Percentiles rank a stretch among this genome's conserved stretches.
Evolutionary conservation across 768 basidiomycete species (phyloP).

Genomic region (Kwoniella pini): DNA sequence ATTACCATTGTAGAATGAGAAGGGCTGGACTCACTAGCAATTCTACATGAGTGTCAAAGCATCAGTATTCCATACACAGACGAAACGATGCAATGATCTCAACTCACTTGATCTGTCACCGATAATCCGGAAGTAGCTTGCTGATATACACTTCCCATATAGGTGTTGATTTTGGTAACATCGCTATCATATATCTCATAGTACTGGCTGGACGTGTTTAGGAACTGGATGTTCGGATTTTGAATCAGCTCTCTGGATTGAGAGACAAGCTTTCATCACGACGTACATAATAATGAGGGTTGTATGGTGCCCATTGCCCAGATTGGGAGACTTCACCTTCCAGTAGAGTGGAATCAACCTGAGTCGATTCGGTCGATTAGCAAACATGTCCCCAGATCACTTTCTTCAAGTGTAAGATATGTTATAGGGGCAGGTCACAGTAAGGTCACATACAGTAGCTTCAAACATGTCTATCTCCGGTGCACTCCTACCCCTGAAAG

Average conservation of each 20-base stretch:
- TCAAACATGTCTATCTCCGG: conserved; percentile 92
- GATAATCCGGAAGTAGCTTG: conserved; percentile 77
- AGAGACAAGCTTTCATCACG: not conserved
- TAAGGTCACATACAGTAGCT: conserved; percentile 60
- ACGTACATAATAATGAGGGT: conserved; percentile 62
- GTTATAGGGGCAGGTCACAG: no score
- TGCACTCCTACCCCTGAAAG: conserved; percentile 75
- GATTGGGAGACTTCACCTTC: conserved; percentile 76
- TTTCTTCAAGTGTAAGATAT: no score
- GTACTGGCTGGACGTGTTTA: conserved; percentile 59
- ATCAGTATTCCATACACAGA: not conserved
- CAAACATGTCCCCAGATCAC: no score
- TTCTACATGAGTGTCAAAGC: conserved; percentile 30
- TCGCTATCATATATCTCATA: conserved; percentile 64
- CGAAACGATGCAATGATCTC: not conserved
- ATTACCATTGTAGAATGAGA: not conserved
- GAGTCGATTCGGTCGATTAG: not conserved
- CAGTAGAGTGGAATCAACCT: conserved; percentile 36
- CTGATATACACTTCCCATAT: conserved; percentile 71
- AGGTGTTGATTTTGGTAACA: conserved; percentile 38
- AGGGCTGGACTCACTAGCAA: conserved; percentile 65
- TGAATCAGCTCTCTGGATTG: not conserved
- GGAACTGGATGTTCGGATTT: conserved; percentile 26
- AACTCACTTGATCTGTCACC: conserved; percentile 63
- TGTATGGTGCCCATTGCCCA: conserved; percentile 71